Percentiles rank a stretch among this genome's conserved stretches.
phyloP scores from a whole-genome alignment of 768 basidiomycete genomes.

The Hemileccinum rubropunctum region DNA sequence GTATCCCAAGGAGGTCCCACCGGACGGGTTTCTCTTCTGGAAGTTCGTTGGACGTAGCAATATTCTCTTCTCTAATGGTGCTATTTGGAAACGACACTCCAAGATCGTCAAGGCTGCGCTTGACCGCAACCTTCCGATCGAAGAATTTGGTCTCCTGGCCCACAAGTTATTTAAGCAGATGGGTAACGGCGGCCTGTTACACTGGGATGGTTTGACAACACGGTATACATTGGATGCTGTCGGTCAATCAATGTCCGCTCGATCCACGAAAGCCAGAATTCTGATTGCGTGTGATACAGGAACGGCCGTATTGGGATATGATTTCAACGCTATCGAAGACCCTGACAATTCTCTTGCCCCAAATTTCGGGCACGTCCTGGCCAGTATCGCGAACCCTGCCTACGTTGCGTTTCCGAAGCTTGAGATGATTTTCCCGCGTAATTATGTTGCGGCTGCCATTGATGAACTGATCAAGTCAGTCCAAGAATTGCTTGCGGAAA shows the following conservation, averaged over 20 bases:
- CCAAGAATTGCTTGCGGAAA: neutral
- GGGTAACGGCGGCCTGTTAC: constrained; percentile 1
- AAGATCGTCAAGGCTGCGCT: constrained; percentile 1
- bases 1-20: neutral
- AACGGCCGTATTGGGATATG: neutral
- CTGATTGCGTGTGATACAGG: neutral
- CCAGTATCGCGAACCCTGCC: neutral
- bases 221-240: neutral
- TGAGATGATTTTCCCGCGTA: neutral
- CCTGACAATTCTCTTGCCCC: neutral
- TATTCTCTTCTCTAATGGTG: neutral
- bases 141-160: neutral
- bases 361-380: neutral
- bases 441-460: neutral
- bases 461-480: neutral
- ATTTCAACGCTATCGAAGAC: neutral
- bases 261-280: neutral
- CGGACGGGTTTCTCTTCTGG: neutral
- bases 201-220: neutral
- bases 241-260: neutral
- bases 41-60: neutral
- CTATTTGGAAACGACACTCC: neutral
- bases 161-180: constrained; percentile 3
- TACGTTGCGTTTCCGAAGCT: neutral
- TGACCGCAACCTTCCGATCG: neutral